Evolutionary conservation across 768 basidiomycete genomes (phyloP), one percentile per base, ranked within the genome.

Genomic region (Trametes cubensis): DNA sequence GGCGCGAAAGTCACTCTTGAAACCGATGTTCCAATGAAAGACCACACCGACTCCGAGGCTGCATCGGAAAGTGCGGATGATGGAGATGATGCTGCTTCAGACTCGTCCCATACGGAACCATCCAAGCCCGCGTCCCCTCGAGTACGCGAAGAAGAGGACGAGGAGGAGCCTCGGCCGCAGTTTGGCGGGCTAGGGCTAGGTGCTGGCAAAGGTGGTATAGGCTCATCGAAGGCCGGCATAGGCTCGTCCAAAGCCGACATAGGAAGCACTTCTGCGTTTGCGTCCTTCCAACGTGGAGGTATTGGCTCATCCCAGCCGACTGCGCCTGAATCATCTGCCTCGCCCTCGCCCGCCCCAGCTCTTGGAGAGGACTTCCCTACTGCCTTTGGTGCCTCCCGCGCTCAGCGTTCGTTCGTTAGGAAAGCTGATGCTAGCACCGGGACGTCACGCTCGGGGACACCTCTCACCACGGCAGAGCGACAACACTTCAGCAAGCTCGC

Each of bases 401-500:
- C 76, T 0, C 80, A 79, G 46, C 78, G 80, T 2, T 76, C 80
- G 11, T 87, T 95, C 71, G 73, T 86, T 38, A 88, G 88, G 54
- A 77, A 80, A 67, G 72, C 75, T 34, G 72, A 75, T 38, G 69
- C 81, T 14, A 58, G 62, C 7, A 56, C 67, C 40, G 60, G 63
- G 6, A 46, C 61, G 4, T 75, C 85, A 17, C 39, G 72, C 1
- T 61, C 70, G 7, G 61, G 67, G 5, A 74, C 82, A 1, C 82
- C 82, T 51, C 81, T 97, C 20, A 83, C 83, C 20, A 76, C 84
- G 1, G 69, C 80, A 18, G 95, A 98, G 68, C 78, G 81, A 60
- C 79, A 81, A n/a, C 95, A 98, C 71, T 96, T 99, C 73, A 80
- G 77, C 64, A 92, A 90, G 67, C 80, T 98, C 14, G 79, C 83